phyloP scores from a whole-genome alignment of 306 rosid genomes.

The Cucurbita maxima region DNA sequence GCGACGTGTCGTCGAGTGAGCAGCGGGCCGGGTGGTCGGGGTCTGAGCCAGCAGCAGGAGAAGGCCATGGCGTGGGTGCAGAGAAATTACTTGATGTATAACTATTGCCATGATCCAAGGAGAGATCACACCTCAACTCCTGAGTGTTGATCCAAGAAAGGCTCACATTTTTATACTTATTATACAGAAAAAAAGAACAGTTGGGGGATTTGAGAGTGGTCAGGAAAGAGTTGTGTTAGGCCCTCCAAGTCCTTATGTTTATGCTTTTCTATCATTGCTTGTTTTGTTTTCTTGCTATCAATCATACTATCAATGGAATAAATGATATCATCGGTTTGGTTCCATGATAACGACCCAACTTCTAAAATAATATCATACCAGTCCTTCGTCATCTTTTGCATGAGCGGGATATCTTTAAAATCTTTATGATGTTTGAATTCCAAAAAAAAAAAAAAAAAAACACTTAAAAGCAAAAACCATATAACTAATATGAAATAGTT shows the following conservation, averaged over 20 bases:
- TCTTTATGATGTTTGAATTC: too few species aligned
- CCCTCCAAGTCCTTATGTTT: not conserved
- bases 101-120: conserved; percentile 61
- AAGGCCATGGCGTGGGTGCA: conserved; percentile 72
- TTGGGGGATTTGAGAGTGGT: conserved; percentile 2
- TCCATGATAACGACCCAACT: too few species aligned
- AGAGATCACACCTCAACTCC: conserved; percentile 69
- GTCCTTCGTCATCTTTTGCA: too few species aligned
- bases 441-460: too few species aligned
- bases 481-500: too few species aligned
- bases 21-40: conserved; percentile 17
- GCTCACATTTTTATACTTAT: not conserved
- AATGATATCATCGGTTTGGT: not conserved
- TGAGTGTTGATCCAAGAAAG: conserved; percentile 31
- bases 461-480: too few species aligned
- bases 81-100: conserved; percentile 49
- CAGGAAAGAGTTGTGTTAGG: conserved; percentile 1
- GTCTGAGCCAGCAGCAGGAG: conserved; percentile 39
- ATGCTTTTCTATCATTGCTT: not conserved
- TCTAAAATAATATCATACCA: too few species aligned
- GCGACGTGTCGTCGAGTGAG: conserved; percentile 39
- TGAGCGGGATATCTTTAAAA: too few species aligned
- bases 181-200: not conserved
- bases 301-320: not conserved
- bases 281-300: not conserved